A percentile compares a stretch with the other conserved stretches of the same genome.
phyloP scores from a whole-genome alignment of 495 filamentous ascomycete genomes.

The Coniosporium apollinis region DNA sequence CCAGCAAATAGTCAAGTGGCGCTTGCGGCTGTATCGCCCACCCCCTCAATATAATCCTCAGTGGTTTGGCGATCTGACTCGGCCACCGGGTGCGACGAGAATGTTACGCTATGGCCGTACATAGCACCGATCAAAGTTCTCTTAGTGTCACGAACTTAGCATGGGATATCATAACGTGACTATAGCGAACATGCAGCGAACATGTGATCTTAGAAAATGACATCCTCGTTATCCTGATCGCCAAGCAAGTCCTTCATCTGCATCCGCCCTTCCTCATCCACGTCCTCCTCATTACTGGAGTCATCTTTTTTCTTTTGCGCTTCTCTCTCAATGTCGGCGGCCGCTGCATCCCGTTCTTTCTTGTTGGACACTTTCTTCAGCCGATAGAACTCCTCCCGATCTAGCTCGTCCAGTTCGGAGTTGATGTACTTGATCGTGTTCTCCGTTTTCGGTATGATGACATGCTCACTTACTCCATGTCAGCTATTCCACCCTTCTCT shows the following conservation, averaged over 20 bases:
- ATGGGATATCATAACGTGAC: too few relatives aligned
- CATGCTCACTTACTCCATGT: conserved; percentile 48
- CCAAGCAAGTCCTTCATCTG: conserved; percentile 50
- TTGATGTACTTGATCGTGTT: conserved; percentile 99
- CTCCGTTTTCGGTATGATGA: conserved; percentile 94
- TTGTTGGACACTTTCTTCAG: conserved; percentile 96
- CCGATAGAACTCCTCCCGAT: conserved; percentile 95
- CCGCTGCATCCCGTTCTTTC: conserved; percentile 71
- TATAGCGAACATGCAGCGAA: too few relatives aligned
- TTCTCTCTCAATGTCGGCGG: conserved; percentile 38
- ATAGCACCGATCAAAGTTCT: too few relatives aligned
- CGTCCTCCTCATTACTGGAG: conserved; percentile 27
- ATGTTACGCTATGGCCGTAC: too few relatives aligned
- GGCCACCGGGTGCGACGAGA: too few relatives aligned
- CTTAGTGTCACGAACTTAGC: too few relatives aligned
- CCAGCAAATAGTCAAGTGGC: too few relatives aligned
- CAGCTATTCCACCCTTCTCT: conserved; percentile 5
- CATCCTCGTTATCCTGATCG: conserved; percentile 78
- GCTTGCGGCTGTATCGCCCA: too few relatives aligned
- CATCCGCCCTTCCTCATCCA: conserved; percentile 17
- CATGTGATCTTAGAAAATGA: conserved; percentile 97
- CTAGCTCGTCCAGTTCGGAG: conserved; percentile 92
- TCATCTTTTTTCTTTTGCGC: conserved; percentile 28
- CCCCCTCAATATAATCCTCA: too few relatives aligned
- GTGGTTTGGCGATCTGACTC: too few relatives aligned